Evolutionary conservation across 2,329 filamentous ascomycete genomes (phyloP).

Genomic region (Exophiala oligosperma): DNA sequence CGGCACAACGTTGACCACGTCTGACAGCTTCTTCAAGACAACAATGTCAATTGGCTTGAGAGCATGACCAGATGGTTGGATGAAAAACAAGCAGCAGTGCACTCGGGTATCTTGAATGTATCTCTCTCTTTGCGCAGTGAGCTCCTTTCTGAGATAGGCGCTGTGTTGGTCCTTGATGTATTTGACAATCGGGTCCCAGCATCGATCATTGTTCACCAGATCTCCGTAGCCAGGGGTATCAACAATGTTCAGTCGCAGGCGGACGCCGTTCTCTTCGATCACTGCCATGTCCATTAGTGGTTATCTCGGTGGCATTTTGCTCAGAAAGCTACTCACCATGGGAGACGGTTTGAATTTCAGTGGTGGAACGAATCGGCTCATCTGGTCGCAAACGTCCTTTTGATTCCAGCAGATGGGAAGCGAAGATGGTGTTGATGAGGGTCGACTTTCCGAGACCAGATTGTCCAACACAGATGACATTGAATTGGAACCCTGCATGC

Average conservation of each 20-base stretch:
- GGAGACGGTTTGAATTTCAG: conserved; percentile 96
- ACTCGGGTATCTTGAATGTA: conserved; percentile 99
- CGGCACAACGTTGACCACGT: conserved; percentile 98
- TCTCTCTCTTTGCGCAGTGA: conserved; percentile 96
- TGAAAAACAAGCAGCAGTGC: conserved; percentile 99
- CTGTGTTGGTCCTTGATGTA: conserved; percentile 99
- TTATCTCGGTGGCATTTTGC: not conserved
- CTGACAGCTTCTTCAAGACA: conserved; percentile 97
- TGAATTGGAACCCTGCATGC: conserved; percentile 77
- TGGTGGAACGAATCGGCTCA: conserved; percentile 91
- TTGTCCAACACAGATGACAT: conserved; percentile 98
- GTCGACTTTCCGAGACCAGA: conserved; percentile 98
- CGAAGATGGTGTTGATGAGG: conserved; percentile 99
- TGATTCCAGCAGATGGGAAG: conserved; percentile 97
- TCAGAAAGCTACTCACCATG: conserved; percentile 60
- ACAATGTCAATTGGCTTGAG: conserved; percentile 99
- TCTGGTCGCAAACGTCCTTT: conserved; percentile 93
- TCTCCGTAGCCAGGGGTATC: conserved; percentile 98
- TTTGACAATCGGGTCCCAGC: conserved; percentile 99
- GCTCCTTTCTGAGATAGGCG: conserved; percentile 97
- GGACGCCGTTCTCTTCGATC: conserved; percentile 99
- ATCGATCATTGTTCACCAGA: conserved; percentile 99
- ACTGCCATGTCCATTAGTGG: conserved; percentile 45
- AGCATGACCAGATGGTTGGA: conserved; percentile 95
- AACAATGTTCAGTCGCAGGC: conserved; percentile 96